Evolutionary conservation across 805 yeast genomes (phyloP).

Genomic region (Wickerhamomyces hampshirensis): DNA sequence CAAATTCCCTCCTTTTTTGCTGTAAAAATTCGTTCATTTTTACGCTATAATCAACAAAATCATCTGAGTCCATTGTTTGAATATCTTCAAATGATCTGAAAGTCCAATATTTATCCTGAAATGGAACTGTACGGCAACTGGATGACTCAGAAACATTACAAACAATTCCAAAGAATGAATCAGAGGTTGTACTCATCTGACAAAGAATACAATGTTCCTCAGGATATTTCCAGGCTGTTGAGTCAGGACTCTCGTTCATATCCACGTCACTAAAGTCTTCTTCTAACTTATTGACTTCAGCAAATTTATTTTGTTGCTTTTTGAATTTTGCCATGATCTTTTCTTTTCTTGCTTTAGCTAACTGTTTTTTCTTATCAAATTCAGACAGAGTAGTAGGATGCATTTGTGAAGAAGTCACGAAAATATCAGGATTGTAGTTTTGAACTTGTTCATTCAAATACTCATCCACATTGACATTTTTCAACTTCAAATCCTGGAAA

Average conservation of each 20-base stretch:
- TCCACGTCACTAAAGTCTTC: conserved; percentile 29
- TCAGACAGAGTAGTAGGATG: conserved; percentile 27
- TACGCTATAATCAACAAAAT: conserved; percentile 19
- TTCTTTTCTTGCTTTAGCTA: conserved; percentile 66
- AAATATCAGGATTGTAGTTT: conserved; percentile 24
- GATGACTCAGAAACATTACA: conserved; percentile 55
- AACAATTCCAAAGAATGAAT: conserved; percentile 73
- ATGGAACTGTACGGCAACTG: conserved; percentile 60
- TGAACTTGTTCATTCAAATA: conserved; percentile 33
- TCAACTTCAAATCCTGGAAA: conserved; percentile 30
- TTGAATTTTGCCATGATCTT: conserved; percentile 75
- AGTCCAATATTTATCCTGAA: conserved; percentile 60
- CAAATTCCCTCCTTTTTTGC: conserved; percentile 32
- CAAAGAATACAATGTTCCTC: conserved; percentile 75
- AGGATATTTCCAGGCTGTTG: conserved; percentile 58
- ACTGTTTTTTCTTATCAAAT: conserved; percentile 53
- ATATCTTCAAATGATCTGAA: conserved; percentile 53
- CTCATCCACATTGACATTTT: conserved; percentile 26
- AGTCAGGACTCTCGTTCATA: conserved; percentile 34
- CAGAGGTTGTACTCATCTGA: conserved; percentile 64
- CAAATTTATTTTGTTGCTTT: conserved; percentile 73
- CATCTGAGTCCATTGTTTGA: conserved; percentile 12
- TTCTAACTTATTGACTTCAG: conserved; percentile 42
- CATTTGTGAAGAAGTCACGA: not conserved
- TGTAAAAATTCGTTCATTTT: conserved; percentile 37